Conservation (phyloP, 78 protist genomes). For the Dictyostelium intermedium region DNA sequence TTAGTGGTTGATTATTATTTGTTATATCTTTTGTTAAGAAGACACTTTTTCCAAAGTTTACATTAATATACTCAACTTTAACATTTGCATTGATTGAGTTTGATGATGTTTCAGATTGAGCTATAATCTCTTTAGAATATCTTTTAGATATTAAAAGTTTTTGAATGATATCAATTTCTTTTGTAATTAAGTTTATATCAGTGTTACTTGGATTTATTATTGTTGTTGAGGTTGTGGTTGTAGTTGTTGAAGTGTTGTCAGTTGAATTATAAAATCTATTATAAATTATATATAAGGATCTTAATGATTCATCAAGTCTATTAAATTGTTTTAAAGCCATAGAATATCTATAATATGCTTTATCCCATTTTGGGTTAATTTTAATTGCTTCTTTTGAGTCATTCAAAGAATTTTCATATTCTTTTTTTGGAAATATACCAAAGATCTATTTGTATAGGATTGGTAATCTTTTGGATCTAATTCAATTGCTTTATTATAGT, state of each 20-base stretch:
- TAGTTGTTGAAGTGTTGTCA: background rate
- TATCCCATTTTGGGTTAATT: conserved; percentile 15
- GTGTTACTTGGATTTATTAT: background rate
- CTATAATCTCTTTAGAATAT: background rate
- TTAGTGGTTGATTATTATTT: background rate
- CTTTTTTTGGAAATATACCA: background rate
- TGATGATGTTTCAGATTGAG: background rate
- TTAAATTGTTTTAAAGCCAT: background rate
- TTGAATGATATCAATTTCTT: background rate
- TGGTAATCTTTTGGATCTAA: background rate
- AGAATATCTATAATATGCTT: conserved; percentile 1
- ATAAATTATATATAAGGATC: background rate
- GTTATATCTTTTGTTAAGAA: background rate
- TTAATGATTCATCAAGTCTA: background rate
- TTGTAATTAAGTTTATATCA: background rate
- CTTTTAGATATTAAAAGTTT: background rate
- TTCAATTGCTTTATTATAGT: conserved; percentile 24
- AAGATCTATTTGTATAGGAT: conserved; percentile 25
- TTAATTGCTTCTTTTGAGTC: conserved; percentile 1
- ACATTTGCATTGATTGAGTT: background rate
- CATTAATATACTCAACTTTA: conserved; percentile 1
- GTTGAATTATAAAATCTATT: background rate
- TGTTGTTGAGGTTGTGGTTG: too few species aligned
- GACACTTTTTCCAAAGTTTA: conserved; percentile 43
- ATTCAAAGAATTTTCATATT: background rate